Conservation (phyloP, 768 basidiomycete species). For the Suillus sp. region DNA sequence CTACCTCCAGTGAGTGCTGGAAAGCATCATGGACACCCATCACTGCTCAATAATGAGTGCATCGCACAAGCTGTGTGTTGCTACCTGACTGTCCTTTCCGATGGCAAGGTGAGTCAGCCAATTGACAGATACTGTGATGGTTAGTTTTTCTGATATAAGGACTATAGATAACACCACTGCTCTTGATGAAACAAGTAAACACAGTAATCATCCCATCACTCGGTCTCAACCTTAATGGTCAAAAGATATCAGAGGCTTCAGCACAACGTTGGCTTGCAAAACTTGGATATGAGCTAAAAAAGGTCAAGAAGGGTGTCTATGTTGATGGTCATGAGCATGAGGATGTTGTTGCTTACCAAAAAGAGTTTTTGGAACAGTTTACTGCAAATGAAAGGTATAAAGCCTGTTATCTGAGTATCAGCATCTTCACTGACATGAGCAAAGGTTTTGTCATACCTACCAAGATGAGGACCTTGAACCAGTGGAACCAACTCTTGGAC, state of each 20-base stretch:
- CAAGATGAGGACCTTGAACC: conserved; percentile 14
- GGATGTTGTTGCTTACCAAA: conserved; percentile 25
- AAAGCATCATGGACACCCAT: conserved; percentile 11
- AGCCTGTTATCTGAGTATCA: neutral
- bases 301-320: conserved; percentile 32
- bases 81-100: conserved; percentile 6
- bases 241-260: conserved; percentile 27
- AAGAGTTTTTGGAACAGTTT: conserved; percentile 14
- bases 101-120: conserved; percentile 5
- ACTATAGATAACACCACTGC: neutral
- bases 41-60: conserved; percentile 11
- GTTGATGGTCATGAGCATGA: conserved; percentile 29
- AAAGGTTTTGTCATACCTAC: conserved; percentile 15
- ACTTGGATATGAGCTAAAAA: conserved; percentile 25
- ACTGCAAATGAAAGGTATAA: conserved; percentile 11
- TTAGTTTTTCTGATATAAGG: neutral
- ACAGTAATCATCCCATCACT: conserved; percentile 11
- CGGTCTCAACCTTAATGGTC: conserved; percentile 2
- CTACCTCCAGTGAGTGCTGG: conserved; percentile 7
- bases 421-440: neutral
- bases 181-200: conserved; percentile 11
- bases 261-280: conserved; percentile 37
- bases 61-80: conserved; percentile 6
- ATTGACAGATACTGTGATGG: neutral
- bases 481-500: conserved; percentile 17